Conservation (phyloP, 73 alveolate genomes). For the Paramecium pentaurelia region DNA sequence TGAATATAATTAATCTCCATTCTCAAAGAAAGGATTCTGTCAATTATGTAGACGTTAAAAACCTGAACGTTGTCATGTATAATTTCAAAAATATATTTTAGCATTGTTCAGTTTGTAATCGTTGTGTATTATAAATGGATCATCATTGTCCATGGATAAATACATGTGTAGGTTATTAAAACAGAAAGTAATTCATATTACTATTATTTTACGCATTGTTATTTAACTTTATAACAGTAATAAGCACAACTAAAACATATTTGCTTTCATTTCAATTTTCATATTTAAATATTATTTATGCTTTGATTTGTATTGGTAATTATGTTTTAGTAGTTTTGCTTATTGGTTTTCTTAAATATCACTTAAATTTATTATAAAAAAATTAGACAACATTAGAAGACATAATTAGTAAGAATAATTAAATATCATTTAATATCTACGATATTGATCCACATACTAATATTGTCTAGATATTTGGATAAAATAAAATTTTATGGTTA, state of each 20-base stretch:
- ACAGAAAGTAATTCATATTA: conserved; percentile 50
- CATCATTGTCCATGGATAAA: conserved; percentile 70
- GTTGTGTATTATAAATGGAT: conserved; percentile 64
- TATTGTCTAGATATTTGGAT: conserved; percentile 40
- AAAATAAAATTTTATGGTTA: conserved; percentile 50
- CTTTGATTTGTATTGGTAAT: not conserved
- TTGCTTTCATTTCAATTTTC: not conserved
- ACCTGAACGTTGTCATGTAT: conserved; percentile 66
- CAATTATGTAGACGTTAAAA: not conserved
- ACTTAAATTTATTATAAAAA: not conserved
- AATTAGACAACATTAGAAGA: conserved; percentile 58
- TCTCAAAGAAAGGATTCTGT: not conserved
- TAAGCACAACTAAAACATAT: not conserved
- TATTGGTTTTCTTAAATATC: conserved; percentile 40
- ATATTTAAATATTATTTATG: not conserved
- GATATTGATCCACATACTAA: not conserved
- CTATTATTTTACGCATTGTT: conserved; percentile 38
- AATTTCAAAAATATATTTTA: not conserved
- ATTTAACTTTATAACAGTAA: not conserved
- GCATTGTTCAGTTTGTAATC: conserved; percentile 64
- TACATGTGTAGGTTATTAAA: conserved; percentile 62
- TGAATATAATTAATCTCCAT: not conserved
- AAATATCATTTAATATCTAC: not conserved
- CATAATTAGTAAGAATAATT: not conserved
- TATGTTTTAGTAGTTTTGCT: not conserved